phyloP scores from a whole-genome alignment of 805 yeast genomes.

The Pichia eremophila region DNA sequence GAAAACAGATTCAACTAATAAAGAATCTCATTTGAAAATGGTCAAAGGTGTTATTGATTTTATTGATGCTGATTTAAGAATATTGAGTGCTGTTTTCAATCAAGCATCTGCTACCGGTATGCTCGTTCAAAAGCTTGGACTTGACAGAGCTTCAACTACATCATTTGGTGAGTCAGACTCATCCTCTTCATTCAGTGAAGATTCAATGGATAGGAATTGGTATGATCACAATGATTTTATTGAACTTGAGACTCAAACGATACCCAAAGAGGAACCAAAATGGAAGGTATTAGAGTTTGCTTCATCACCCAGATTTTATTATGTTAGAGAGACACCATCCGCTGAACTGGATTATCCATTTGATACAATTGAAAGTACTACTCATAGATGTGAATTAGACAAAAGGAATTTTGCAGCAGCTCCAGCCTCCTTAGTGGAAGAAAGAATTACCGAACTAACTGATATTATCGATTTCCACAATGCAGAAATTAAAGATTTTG shows the following conservation, averaged over 20 bases:
- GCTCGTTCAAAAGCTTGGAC: conserved; percentile 27
- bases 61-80: conserved; percentile 57
- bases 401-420: conserved; percentile 46
- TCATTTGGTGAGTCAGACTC: conserved; percentile 12
- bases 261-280: conserved; percentile 28
- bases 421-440: conserved; percentile 37
- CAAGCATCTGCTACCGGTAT: conserved; percentile 41
- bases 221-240: conserved; percentile 65
- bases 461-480: conserved; percentile 27
- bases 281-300: conserved; percentile 45
- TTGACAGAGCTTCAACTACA: conserved; percentile 10
- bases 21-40: conserved; percentile 49
- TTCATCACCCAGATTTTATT: conserved; percentile 49
- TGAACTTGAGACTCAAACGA: conserved; percentile 50
- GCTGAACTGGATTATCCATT: conserved; percentile 44
- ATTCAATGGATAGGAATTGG: conserved; percentile 37
- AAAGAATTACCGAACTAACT: conserved; percentile 31
- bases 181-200: conserved; percentile 11
- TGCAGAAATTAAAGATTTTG: conserved; percentile 18
- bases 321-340: conserved; percentile 42
- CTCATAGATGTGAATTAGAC: conserved; percentile 61
- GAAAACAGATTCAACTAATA: conserved; percentile 32
- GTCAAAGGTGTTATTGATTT: conserved; percentile 65
- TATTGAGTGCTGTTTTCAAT: conserved; percentile 53
- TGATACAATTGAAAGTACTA: conserved; percentile 40